A percentile compares a stretch with the other conserved stretches of the same genome.
These are phyloP conservation scores for Solanum chmielewskii DNA, from an alignment of 257 asterid species.

Conservation along the genomic window DNA sequence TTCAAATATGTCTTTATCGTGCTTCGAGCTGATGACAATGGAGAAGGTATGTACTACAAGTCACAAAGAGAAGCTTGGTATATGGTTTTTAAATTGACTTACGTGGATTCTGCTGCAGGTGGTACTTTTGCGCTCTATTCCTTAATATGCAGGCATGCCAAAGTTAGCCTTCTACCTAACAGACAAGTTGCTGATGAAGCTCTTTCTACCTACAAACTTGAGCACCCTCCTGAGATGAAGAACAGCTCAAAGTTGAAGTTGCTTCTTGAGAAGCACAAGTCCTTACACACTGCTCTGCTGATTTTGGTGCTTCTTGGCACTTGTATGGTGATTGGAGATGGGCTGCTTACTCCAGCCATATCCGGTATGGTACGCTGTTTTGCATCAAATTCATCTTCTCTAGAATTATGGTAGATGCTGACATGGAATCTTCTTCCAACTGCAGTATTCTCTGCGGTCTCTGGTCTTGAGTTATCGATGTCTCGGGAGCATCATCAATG, in stretches of 20 bases:
- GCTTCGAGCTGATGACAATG: constrained; percentile 93
- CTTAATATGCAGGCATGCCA: constrained; percentile 91
- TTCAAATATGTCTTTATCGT: constrained; percentile 84
- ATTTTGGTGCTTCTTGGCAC: constrained; percentile 87
- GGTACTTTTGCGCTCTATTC: constrained; percentile 96
- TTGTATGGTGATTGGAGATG: constrained; percentile 99
- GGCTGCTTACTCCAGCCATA: constrained; percentile 91
- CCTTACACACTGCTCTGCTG: constrained; percentile 68
- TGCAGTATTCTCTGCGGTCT: constrained; percentile 92
- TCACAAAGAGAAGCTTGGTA: neutral
- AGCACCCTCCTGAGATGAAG: constrained; percentile 55
- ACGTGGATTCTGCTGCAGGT: constrained; percentile 43
- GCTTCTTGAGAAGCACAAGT: constrained; percentile 79
- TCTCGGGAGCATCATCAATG: constrained; percentile 94
- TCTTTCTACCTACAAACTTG: constrained; percentile 77
- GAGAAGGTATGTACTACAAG: constrained; percentile 61
- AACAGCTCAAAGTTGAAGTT: constrained; percentile 56
- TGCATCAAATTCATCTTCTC: neutral
- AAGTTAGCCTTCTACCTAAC: constrained; percentile 89
- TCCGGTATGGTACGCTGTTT: constrained; percentile 59
- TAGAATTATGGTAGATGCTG: neutral
- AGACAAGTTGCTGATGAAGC: constrained; percentile 84
- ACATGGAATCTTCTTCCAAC: neutral
- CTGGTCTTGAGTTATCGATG: constrained; percentile 94
- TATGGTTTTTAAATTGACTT: neutral